These are phyloP conservation scores for Adansonia rubrostipa DNA, from an alignment of 441 rosid species.

Conservation along the genomic window DNA sequence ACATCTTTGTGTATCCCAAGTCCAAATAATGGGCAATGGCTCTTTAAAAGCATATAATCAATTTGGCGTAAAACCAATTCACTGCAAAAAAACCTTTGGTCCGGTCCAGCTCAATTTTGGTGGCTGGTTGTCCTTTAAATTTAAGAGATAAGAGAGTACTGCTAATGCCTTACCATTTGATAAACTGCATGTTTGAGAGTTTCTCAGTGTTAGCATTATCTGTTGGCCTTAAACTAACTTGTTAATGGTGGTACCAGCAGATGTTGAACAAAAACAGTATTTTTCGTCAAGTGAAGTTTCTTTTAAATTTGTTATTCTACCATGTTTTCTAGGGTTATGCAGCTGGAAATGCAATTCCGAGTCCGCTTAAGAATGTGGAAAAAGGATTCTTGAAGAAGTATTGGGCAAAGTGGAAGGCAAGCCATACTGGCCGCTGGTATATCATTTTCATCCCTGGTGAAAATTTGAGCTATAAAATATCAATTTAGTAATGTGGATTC, in stretches of 20 bases:
- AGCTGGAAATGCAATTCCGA: conserved; percentile 87
- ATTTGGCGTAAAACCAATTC: neutral
- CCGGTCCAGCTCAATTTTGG: neutral
- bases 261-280: conserved; percentile 5
- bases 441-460: conserved; percentile 10
- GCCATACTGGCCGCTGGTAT: conserved; percentile 83
- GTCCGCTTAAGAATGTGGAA: conserved; percentile 89
- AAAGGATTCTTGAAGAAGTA: conserved; percentile 79
- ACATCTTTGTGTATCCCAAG: neutral
- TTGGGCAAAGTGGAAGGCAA: conserved; percentile 95
- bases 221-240: neutral
- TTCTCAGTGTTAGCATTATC: conserved; percentile 8
- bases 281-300: conserved; percentile 8
- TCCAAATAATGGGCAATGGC: neutral
- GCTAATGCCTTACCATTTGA: neutral
- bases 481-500: conserved; percentile 14
- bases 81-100: neutral
- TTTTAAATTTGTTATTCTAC: conserved; percentile 24
- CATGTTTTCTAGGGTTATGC: conserved; percentile 71
- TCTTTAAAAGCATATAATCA: neutral
- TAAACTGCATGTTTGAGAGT: neutral
- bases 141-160: neutral
- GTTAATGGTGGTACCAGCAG: neutral
- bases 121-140: neutral
- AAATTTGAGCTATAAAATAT: conserved; percentile 25